Evolutionary conservation across 495 filamentous ascomycete species (phyloP), one percentile per base, ranked within the genome.

Genomic region (Mycothermus thermophilus): DNA sequence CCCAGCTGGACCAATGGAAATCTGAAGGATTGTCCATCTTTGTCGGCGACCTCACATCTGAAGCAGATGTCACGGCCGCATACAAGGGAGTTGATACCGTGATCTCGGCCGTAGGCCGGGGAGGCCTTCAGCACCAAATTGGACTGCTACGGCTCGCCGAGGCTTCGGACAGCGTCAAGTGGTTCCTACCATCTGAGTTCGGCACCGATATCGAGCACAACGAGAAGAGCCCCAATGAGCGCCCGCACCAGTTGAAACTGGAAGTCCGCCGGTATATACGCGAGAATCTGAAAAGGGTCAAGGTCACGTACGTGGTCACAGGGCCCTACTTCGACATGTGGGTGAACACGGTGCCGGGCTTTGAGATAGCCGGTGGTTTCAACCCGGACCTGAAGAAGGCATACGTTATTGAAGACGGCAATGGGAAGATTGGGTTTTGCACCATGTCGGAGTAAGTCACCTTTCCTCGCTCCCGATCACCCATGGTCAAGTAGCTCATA

Each of bases 181-280:
- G 73, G 59, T 82, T 83, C 56, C 66, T 80, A 41, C 77, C 79
- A 4, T 79, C 72, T 13, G 79, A 83, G 48, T 83, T 77, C 45
- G 79, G 79, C 38, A 84, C 79, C 0, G 79, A 83, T 37, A 76
- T 83, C 41, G 76, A 77, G 48, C 77, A 81, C 44, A 57, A 64
- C 13, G 44, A 43, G 7, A 58, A 64, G 23, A 79, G 74, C 34
- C 64, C 63, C 15, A 31, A 54, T 21, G 79, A 82, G 54, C 70
- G 67, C 46, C 75, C 79, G 0, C 79, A 84, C 41, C 78, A 81
- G 53, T 55, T 66, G 44, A 83, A 84, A 52, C 64, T 82, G 27
- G 68, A 67, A 27, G 72, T 82, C 24, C 64, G 79, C 22, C 69
- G 65, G 16, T 68, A 68, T 29, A 60, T 80, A 27, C 51, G 51